These are phyloP conservation scores for Fonsecaea monophora DNA, from an alignment of 2,329 filamentous ascomycete species.

Conservation along the genomic window DNA sequence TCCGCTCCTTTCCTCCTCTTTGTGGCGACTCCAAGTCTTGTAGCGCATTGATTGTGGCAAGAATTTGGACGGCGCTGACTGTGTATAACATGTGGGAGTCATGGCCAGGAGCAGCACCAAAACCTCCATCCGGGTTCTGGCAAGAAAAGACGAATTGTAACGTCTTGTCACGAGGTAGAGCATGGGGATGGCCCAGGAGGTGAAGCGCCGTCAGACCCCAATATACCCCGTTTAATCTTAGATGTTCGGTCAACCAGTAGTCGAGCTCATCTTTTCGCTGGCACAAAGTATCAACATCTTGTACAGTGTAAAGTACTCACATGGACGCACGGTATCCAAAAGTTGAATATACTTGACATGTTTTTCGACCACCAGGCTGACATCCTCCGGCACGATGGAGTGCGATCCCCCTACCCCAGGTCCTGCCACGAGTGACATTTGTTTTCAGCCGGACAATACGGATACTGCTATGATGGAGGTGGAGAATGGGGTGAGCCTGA, in stretches of 20 bases:
- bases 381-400: constrained; percentile 48
- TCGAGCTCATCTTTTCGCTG: constrained; percentile 91
- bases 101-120: constrained; percentile 91
- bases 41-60: constrained; percentile 84
- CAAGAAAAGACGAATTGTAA: constrained; percentile 97
- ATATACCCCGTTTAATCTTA: constrained; percentile 93
- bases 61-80: constrained; percentile 90
- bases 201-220: constrained; percentile 93
- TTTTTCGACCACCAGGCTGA: constrained; percentile 63
- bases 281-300: constrained; percentile 48
- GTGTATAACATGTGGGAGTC: constrained; percentile 97
- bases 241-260: constrained; percentile 97
- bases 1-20: constrained; percentile 69
- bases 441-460: background rate
- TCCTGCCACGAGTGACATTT: constrained; percentile 67
- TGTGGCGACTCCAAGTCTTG: constrained; percentile 83
- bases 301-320: constrained; percentile 29
- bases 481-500: constrained; percentile 3
- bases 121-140: constrained; percentile 85
- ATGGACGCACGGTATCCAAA: constrained; percentile 75
- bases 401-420: constrained; percentile 60
- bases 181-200: constrained; percentile 80
- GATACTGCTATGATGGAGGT: background rate
- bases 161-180: constrained; percentile 78
- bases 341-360: constrained; percentile 94